A percentile compares a stretch with the other conserved stretches of the same genome.
These are phyloP conservation scores for Kregervanrija delftensis DNA, from an alignment of 805 yeast species.

Conservation along the genomic window DNA sequence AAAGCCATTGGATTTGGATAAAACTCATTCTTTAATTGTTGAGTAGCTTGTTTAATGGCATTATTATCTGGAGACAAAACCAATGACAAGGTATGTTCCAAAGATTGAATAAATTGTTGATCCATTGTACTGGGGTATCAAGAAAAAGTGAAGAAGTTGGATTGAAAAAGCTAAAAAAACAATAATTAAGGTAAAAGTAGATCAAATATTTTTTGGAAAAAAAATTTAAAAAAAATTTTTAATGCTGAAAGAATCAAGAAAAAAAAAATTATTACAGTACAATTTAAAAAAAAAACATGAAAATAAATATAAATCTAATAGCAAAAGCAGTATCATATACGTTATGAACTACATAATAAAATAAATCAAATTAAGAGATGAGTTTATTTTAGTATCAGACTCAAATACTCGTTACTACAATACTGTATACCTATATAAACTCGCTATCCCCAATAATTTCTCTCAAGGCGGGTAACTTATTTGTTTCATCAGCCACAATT, in stretches of 20 bases:
- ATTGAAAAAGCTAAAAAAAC: not conserved
- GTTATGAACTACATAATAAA: too few species aligned
- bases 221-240: not conserved
- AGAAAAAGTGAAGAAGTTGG: too few species aligned
- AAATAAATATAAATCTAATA: not conserved
- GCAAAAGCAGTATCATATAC: too few species aligned
- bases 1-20: slow-evolving; percentile 65
- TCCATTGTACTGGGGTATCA: slow-evolving; percentile 41
- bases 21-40: slow-evolving; percentile 63
- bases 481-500: too few species aligned
- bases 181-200: not conserved
- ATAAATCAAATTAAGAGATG: too few species aligned
- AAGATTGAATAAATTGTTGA: slow-evolving; percentile 56
- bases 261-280: too few species aligned
- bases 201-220: not conserved
- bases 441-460: too few species aligned
- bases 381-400: too few species aligned
- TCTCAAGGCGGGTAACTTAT: too few species aligned
- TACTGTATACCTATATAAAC: too few species aligned
- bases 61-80: slow-evolving; percentile 77
- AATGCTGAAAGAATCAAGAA: too few species aligned
- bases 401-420: too few species aligned
- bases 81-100: slow-evolving; percentile 74
- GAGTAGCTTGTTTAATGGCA: slow-evolving; percentile 78
- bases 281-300: not conserved